Percentiles rank a stretch among this genome's conserved stretches.
phyloP scores from a whole-genome alignment of 768 basidiomycete genomes.

The Russula sp. region DNA sequence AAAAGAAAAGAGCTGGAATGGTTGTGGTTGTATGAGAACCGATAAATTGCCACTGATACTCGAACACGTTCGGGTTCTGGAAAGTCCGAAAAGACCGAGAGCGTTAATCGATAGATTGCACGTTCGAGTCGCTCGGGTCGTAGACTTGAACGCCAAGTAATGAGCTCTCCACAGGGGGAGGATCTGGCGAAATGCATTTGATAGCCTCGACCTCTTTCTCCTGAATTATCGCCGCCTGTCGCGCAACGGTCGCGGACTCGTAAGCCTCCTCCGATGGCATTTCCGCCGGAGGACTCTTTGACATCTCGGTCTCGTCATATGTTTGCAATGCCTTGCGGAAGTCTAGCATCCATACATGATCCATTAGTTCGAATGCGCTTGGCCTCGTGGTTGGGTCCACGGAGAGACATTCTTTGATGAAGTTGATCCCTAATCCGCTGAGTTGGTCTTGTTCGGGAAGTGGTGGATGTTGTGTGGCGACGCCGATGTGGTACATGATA shows the following conservation, averaged over 20 bases:
- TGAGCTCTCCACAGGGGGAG: slow-evolving; percentile 41
- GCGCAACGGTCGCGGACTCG: slow-evolving; percentile 51
- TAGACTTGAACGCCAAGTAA: neutral
- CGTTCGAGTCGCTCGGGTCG: neutral
- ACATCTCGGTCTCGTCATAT: slow-evolving; percentile 64
- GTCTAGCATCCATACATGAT: slow-evolving; percentile 87
- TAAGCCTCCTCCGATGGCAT: slow-evolving; percentile 49
- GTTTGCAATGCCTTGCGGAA: slow-evolving; percentile 68
- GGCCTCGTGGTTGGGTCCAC: slow-evolving; percentile 85
- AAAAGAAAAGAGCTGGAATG: neutral
- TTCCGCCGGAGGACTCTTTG: slow-evolving; percentile 46
- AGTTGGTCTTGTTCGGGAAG: slow-evolving; percentile 90
- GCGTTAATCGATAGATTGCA: neutral
- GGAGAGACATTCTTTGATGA: slow-evolving; percentile 87
- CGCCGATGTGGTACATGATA: slow-evolving; percentile 99
- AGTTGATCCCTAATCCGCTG: slow-evolving; percentile 84
- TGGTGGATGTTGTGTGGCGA: slow-evolving; percentile 94
- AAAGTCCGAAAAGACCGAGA: neutral
- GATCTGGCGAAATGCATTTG: slow-evolving; percentile 48
- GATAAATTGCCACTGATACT: slow-evolving; percentile 2
- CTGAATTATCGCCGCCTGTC: slow-evolving; percentile 54
- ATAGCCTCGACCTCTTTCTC: slow-evolving; percentile 62
- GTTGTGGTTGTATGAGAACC: neutral
- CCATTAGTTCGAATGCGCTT: slow-evolving; percentile 77
- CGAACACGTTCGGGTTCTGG: slow-evolving; percentile 2